Evolutionary conservation across 139 green algal genomes (phyloP).

Genomic region (Chlorella sp.): DNA sequence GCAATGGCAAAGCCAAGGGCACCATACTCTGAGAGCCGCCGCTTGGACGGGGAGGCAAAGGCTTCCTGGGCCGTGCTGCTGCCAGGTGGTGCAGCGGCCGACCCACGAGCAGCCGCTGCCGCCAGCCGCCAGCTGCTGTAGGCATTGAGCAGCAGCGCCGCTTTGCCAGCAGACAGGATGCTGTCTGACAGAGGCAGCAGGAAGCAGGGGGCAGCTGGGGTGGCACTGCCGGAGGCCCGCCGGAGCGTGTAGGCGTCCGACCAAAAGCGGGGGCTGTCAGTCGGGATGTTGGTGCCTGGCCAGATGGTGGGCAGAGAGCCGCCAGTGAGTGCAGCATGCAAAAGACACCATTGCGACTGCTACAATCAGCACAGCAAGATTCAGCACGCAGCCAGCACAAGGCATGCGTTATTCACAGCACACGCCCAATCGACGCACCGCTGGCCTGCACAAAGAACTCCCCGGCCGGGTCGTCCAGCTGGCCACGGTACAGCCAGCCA

Average conservation of each 20-base stretch:
- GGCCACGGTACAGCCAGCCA: constrained; percentile 50
- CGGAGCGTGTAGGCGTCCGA: constrained; percentile 38
- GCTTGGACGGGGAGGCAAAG: constrained; percentile 16
- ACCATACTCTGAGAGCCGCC: constrained; percentile 3
- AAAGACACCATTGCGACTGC: too few species aligned
- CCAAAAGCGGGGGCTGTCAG: constrained; percentile 47
- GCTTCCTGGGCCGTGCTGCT: background rate
- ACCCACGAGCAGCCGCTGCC: background rate
- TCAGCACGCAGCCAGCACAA: too few species aligned
- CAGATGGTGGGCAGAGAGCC: background rate
- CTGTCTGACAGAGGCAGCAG: constrained; percentile 38
- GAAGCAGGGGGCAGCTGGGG: constrained; percentile 43
- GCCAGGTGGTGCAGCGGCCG: background rate
- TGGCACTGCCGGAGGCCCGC: background rate
- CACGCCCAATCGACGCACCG: too few species aligned
- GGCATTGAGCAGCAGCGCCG: constrained; percentile 44
- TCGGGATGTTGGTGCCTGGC: constrained; percentile 18
- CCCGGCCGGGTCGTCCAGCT: constrained; percentile 1
- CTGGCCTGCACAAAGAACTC: constrained; percentile 39
- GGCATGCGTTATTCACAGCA: too few species aligned
- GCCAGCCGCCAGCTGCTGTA: constrained; percentile 24
- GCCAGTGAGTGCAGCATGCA: too few species aligned
- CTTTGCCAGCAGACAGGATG: constrained; percentile 62
- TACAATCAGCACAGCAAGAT: too few species aligned
- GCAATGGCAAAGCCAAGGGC: constrained; percentile 22